A percentile compares a stretch with the other conserved stretches of the same genome.
These are phyloP conservation scores for Phlyctochytrium planicorne DNA, from an alignment of 192 early-diverging fungal species.

Conservation along the genomic window DNA sequence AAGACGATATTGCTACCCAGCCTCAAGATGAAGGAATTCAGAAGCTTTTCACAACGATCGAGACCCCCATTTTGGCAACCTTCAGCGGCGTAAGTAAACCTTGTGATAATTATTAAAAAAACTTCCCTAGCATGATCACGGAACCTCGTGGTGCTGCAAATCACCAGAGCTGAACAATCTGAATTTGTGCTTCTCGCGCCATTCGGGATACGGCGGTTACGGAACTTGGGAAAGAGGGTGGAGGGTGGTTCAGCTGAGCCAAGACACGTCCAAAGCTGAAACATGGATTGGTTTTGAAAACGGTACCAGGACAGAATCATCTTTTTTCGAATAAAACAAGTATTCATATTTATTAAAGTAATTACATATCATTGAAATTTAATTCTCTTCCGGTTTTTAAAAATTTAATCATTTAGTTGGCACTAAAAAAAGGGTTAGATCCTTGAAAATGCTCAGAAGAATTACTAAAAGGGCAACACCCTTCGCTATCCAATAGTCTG, in stretches of 20 bases:
- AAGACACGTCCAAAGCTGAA: too few species aligned
- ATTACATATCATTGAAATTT: too few species aligned
- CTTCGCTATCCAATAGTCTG: slow-evolving; percentile 63
- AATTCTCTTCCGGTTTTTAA: too few species aligned
- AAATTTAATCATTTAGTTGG: not conserved
- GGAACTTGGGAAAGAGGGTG: too few species aligned
- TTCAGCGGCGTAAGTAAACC: not conserved
- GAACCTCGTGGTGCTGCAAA: slow-evolving; percentile 18
- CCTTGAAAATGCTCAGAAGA: not conserved
- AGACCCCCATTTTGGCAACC: slow-evolving; percentile 4
- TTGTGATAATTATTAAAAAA: not conserved
- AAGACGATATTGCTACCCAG: slow-evolving; percentile 11
- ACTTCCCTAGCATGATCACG: slow-evolving; percentile 13
- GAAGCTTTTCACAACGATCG: not conserved
- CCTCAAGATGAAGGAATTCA: slow-evolving; percentile 7
- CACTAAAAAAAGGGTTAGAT: not conserved
- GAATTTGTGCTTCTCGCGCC: slow-evolving; percentile 7
- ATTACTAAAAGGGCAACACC: slow-evolving; percentile 53
- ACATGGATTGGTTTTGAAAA: too few species aligned
- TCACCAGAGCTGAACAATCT: not conserved
- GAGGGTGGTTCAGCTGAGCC: too few species aligned
- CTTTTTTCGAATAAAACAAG: too few species aligned
- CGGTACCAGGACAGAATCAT: too few species aligned
- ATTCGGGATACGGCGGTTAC: slow-evolving; percentile 19
- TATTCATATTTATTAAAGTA: too few species aligned